phyloP scores from a whole-genome alignment of 352 stramenopile species.

The Pythium biforme region DNA sequence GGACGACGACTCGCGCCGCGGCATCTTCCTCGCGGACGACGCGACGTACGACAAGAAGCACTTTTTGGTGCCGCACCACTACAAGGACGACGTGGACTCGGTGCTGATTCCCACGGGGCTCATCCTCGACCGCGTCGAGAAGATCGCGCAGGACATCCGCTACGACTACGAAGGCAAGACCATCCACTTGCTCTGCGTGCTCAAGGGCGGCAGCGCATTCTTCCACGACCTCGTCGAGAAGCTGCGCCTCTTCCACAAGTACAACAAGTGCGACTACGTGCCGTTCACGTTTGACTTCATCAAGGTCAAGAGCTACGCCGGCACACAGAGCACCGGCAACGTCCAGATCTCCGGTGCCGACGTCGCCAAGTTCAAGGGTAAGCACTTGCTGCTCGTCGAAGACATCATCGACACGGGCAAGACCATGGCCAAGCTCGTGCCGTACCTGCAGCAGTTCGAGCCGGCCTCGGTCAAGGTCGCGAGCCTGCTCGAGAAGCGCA shows the following conservation, averaged over 20 bases:
- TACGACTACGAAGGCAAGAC: constrained; percentile 88
- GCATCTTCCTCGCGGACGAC: constrained; percentile 64
- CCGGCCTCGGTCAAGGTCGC: constrained; percentile 87
- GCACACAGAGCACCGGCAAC: constrained; percentile 88
- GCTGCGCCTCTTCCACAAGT: constrained; percentile 82
- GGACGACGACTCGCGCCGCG: constrained; percentile 34
- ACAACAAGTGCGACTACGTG: constrained; percentile 87
- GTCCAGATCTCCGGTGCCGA: constrained; percentile 90
- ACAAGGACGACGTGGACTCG: constrained; percentile 74
- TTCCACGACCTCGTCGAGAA: constrained; percentile 89
- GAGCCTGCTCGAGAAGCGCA: constrained; percentile 94
- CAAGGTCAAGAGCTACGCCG: constrained; percentile 94
- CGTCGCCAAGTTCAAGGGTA: constrained; percentile 82
- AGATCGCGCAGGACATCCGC: constrained; percentile 90
- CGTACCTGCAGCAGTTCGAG: constrained; percentile 76
- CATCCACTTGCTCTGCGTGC: constrained; percentile 90
- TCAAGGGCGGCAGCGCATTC: constrained; percentile 90
- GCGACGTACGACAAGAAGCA: constrained; percentile 66
- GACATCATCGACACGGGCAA: constrained; percentile 98
- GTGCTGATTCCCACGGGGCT: constrained; percentile 90
- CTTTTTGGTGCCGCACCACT: constrained; percentile 82
- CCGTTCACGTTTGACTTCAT: constrained; percentile 95
- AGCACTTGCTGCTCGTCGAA: constrained; percentile 94
- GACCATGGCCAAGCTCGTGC: constrained; percentile 91
- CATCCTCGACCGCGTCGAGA: constrained; percentile 91